Conservation (phyloP, 805 yeast genomes). For the Babjeviella inositovora region DNA sequence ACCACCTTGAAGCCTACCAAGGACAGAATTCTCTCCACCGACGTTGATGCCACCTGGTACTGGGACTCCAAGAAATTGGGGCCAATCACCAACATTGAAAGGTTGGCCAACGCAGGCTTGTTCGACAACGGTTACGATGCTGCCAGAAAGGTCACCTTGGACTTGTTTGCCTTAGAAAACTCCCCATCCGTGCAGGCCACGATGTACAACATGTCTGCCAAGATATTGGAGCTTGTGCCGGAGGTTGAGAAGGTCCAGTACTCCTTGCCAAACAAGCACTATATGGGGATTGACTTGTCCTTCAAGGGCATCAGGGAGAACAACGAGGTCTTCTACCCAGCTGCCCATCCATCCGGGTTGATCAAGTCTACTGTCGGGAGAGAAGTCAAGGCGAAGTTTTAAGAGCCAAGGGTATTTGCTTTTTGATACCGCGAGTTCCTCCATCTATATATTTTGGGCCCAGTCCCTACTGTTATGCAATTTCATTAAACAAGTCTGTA, state of each 20-base stretch:
- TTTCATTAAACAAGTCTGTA: too few relatives aligned
- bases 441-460: too few relatives aligned
- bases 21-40: conserved; percentile 82
- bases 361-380: conserved; percentile 81
- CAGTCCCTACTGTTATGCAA: too few relatives aligned
- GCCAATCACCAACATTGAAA: conserved; percentile 28
- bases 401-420: conserved; percentile 3
- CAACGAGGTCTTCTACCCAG: conserved; percentile 76
- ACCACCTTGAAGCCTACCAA: conserved; percentile 73
- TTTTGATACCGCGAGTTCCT: too few relatives aligned
- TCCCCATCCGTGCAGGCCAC: conserved; percentile 95
- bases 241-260: conserved; percentile 52
- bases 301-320: conserved; percentile 65
- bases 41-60: conserved; percentile 59
- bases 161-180: conserved; percentile 68
- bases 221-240: conserved; percentile 43
- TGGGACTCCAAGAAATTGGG: conserved; percentile 36
- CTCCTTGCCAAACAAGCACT: conserved; percentile 83
- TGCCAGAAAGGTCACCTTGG: conserved; percentile 58
- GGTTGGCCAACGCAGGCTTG: conserved; percentile 37
- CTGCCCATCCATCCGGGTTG: conserved; percentile 86
- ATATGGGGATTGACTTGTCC: conserved; percentile 59
- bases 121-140: conserved; percentile 50
- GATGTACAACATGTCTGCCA: conserved; percentile 82
- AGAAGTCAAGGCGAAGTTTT: conserved; percentile 37